These are phyloP conservation scores for Cryphonectria nitschkei DNA, from an alignment of 2,329 filamentous ascomycete genomes.

Conservation along the genomic window DNA sequence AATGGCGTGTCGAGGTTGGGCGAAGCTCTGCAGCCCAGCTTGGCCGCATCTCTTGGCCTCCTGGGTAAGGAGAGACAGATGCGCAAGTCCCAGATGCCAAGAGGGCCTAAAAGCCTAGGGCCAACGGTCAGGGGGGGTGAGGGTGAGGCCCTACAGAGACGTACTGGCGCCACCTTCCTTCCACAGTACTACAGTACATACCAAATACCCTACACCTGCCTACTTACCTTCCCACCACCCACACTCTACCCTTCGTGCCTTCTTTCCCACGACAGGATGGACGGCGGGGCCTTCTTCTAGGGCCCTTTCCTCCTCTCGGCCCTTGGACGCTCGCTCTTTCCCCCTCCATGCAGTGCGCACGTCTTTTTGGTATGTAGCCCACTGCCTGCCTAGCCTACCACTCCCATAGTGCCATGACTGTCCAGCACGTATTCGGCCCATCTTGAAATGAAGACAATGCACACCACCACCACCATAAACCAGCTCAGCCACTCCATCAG, in stretches of 20 bases:
- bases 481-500: neutral
- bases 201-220: neutral
- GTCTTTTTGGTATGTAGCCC: too few species aligned
- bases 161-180: neutral
- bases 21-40: neutral
- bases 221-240: too few species aligned
- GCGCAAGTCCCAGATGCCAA: neutral
- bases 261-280: neutral
- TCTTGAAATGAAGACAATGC: neutral
- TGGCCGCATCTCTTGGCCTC: neutral
- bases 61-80: neutral
- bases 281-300: neutral
- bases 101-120: neutral
- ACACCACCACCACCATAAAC: neutral
- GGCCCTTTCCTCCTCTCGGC: neutral
- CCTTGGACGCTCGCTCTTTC: too few species aligned
- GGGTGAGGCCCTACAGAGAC: neutral
- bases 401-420: neutral
- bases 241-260: neutral
- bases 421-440: conserved; percentile 1
- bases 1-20: too few species aligned
- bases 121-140: neutral
- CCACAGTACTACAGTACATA: neutral
- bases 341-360: neutral
- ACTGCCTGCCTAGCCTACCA: too few species aligned